These are phyloP conservation scores for Fraxinus velutina DNA, from an alignment of 305 asterid genomes.

Conservation along the genomic window DNA sequence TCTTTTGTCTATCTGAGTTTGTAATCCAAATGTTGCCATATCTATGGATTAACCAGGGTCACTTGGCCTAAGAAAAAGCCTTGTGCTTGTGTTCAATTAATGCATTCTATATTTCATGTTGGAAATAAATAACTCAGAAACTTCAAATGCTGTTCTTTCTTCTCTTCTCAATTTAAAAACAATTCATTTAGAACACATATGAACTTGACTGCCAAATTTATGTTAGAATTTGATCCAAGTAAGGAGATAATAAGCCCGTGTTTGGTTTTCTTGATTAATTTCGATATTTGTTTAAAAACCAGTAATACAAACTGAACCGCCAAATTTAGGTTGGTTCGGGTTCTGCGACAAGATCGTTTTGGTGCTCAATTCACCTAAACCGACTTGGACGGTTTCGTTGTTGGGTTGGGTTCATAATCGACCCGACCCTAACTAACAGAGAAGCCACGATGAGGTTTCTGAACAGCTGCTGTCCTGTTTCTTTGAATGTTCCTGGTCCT, in stretches of 20 bases:
- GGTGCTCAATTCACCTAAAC: background rate
- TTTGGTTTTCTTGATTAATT: background rate
- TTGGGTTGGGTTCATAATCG: background rate
- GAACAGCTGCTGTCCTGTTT: background rate
- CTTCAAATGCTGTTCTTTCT: background rate
- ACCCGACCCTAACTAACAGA: background rate
- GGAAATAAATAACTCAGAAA: background rate
- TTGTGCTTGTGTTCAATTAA: background rate
- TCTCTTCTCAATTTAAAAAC: background rate
- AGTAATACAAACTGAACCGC: background rate
- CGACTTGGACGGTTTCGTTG: background rate
- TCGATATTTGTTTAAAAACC: background rate
- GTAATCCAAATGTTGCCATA: background rate
- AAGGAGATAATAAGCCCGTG: slow-evolving; percentile 5
- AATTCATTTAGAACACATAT: background rate
- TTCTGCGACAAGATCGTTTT: no score
- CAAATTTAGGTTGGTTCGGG: background rate
- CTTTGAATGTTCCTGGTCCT: background rate
- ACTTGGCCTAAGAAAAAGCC: background rate
- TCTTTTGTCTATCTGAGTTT: background rate
- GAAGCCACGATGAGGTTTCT: background rate
- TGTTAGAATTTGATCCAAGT: background rate
- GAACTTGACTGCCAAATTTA: background rate
- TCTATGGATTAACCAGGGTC: background rate
- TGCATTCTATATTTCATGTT: background rate